A percentile compares a stretch with the other conserved stretches of the same genome.
Evolutionary conservation across 257 asterid genomes (phyloP).

Genomic region (Solanum gracilifrons): DNA sequence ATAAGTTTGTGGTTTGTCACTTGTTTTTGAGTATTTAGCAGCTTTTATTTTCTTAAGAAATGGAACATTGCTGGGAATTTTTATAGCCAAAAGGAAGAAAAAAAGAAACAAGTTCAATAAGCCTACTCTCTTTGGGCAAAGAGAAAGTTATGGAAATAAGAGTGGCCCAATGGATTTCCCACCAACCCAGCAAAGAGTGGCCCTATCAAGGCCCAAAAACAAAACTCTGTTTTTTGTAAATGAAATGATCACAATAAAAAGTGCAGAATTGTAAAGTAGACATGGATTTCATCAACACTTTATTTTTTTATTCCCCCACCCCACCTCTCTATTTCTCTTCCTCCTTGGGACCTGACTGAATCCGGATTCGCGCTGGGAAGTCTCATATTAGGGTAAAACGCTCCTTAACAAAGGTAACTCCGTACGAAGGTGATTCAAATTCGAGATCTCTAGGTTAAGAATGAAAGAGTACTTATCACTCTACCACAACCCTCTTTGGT

Average conservation of each 20-base stretch:
- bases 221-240: neutral
- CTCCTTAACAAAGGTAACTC: fast-evolving
- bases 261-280: neutral
- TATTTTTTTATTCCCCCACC: neutral
- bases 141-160: neutral
- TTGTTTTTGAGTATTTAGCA: neutral
- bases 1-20: neutral
- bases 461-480: no score
- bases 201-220: neutral
- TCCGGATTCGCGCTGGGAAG: fast-evolving
- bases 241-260: neutral
- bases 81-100: neutral
- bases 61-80: neutral
- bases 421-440: neutral
- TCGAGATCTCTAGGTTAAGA: neutral
- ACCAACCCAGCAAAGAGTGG: neutral
- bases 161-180: neutral
- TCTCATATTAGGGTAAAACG: no score
- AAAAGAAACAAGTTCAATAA: neutral
- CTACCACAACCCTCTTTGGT: neutral
- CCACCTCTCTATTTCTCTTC: neutral
- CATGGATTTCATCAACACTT: neutral
- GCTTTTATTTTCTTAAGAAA: neutral
- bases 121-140: neutral
- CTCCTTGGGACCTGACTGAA: neutral